Evolutionary conservation across 2,329 filamentous ascomycete genomes (phyloP).

Genomic region (Diplodia sapinea): DNA sequence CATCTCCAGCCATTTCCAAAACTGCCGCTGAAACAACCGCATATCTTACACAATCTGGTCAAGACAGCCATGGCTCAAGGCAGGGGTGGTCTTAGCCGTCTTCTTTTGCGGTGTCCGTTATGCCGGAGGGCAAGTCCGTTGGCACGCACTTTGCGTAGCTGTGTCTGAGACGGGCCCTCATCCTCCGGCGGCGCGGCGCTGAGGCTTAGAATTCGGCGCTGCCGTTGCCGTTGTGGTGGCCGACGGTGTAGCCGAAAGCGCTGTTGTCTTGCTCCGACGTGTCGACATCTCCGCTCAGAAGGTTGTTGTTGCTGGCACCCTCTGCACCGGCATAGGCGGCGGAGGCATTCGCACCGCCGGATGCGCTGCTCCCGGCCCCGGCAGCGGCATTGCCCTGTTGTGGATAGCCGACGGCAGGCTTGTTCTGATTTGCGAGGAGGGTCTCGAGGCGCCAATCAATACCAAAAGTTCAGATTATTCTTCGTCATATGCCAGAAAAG

Average conservation of each 20-base stretch:
- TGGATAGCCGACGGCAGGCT: conserved; percentile 50
- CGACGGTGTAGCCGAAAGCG: conserved; percentile 49
- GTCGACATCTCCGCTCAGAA: conserved; percentile 53
- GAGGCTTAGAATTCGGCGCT: conserved; percentile 45
- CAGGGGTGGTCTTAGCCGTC: conserved; percentile 33
- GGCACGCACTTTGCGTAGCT: conserved; percentile 32
- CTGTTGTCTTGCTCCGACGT: conserved; percentile 51
- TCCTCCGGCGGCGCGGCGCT: conserved; percentile 37
- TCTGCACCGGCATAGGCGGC: conserved; percentile 41
- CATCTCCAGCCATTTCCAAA: not conserved
- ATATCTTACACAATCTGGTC: conserved; percentile 32
- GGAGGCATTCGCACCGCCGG: conserved; percentile 36
- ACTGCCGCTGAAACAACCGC: conserved; percentile 18
- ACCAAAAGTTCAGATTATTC: conserved; percentile 54
- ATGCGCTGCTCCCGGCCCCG: conserved; percentile 40
- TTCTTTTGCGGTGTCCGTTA: conserved; percentile 38
- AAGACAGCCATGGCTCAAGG: conserved; percentile 6
- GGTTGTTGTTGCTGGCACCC: conserved; percentile 50
- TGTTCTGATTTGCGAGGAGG: conserved; percentile 74
- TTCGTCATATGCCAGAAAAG: conserved; percentile 44
- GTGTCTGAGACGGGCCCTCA: conserved; percentile 30
- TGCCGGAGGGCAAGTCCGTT: conserved; percentile 33
- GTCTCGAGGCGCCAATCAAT: conserved; percentile 68
- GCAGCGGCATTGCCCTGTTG: conserved; percentile 41
- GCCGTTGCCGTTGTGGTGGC: conserved; percentile 49